These are phyloP conservation scores for Mucor saturninus DNA, from an alignment of 371 early-diverging fungal genomes.

Conservation along the genomic window DNA sequence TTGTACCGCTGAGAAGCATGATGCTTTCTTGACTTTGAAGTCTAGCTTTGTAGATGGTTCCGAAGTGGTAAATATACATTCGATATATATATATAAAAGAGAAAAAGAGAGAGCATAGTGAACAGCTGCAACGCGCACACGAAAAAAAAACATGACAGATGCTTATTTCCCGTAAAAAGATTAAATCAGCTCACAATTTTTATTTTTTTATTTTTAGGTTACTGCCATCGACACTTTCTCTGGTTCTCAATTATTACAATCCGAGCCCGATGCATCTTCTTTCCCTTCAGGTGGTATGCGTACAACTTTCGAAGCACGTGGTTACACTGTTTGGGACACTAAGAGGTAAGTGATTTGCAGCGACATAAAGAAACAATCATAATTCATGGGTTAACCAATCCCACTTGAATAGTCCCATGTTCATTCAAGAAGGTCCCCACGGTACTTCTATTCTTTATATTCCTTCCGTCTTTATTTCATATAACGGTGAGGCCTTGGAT, in stretches of 20 bases:
- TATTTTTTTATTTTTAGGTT: conserved; percentile 45
- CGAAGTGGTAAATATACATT: conserved; percentile 66
- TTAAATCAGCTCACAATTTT: background rate
- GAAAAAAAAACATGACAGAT: no score
- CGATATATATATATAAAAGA: background rate
- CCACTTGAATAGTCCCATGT: conserved; percentile 81
- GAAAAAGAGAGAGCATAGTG: background rate
- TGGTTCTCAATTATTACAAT: conserved; percentile 95
- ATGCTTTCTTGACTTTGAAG: conserved; percentile 92
- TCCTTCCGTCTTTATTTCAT: conserved; percentile 97
- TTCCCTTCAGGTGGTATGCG: conserved; percentile 99
- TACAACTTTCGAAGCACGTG: conserved; percentile 98
- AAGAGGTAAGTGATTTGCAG: conserved; percentile 47
- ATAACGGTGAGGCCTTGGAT: conserved; percentile 98
- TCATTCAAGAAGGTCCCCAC: conserved; percentile 91
- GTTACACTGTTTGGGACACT: conserved; percentile 99
- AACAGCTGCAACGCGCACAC: background rate
- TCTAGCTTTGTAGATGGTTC: conserved; percentile 72
- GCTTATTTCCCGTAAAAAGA: no score
- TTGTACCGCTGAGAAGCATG: conserved; percentile 98
- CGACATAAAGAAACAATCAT: no score
- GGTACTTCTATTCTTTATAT: conserved; percentile 91
- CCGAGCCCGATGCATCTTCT: conserved; percentile 99
- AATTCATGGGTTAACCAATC: background rate
- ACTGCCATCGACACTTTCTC: conserved; percentile 93